Base-by-base conservation (phyloP, 306 rosid genomes). In the Mimosa pudica region DNA sequence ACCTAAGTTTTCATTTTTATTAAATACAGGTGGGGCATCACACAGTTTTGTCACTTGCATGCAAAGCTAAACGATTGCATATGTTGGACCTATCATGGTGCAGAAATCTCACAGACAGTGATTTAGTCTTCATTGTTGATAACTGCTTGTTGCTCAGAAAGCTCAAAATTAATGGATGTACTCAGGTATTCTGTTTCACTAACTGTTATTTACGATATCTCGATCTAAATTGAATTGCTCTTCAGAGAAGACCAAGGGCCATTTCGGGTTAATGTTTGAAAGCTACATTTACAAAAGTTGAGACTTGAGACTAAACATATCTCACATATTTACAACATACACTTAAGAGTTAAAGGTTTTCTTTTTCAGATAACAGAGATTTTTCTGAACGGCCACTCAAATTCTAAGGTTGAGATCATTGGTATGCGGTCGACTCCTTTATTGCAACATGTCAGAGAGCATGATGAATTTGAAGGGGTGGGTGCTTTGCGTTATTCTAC, bases 71-170 rank as follows among this genome's bases (percentile, higher is more conserved):
- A 77, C 87, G 73, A 64, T 84, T 95, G 92, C 88, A 87, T 81
- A 82, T 62, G 63, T 87, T 95, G 61, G 98, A 95, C 85, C 83
- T 95, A 41, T 93, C 99, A 45, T 95, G 92, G 92, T 93, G 99
- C 86, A 86, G 94, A 72, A 85, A 82, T 63, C 68, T 95, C 88
- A 77, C 87, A 9, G 97, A 93, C 66, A 62, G 82, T 45, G 91
- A 89, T 24, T 65, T 95, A 67, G 97, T 97, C 75, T 82, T 90
- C 52, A 88, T 95, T 46, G 98, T 89, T 7, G 98, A 95, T 74
- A 86, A 76, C 76, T 95, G 99, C 90, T 75, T 30, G 12, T 89
- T 96, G 2, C 79, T 95, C 82, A 88, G 86, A 76, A 69, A 85
- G 44, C 95, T 93, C 33, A 91, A 86, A 77, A 80, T 95, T 52